A percentile compares a stretch with the other conserved stretches of the same genome.
These are phyloP conservation scores for Veloporphyrellus conicus DNA, from an alignment of 1,284 basidiomycete genomes.

Conservation along the genomic window DNA sequence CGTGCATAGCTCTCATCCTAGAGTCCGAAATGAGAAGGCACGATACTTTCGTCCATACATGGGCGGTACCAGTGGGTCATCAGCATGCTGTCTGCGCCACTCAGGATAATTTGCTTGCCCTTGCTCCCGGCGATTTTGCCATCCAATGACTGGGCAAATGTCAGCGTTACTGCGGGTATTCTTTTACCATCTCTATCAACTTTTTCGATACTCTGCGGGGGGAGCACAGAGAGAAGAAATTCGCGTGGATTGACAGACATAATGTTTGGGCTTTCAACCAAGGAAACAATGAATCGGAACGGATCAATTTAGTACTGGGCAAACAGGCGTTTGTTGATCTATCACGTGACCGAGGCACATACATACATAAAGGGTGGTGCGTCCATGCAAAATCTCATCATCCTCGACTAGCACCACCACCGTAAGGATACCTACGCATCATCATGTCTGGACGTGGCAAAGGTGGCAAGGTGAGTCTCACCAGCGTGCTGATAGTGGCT, in stretches of 20 bases:
- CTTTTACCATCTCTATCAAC: conserved; percentile 13
- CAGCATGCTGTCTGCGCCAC: conserved; percentile 82
- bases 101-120: conserved; percentile 77
- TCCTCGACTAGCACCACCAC: conserved; percentile 17
- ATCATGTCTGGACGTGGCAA: conserved; percentile 41
- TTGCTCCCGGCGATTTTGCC: conserved; percentile 82
- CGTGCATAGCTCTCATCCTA: conserved; percentile 86
- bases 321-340: conserved; percentile 4
- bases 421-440: background rate
- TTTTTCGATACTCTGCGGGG: conserved; percentile 14
- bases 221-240: conserved; percentile 30
- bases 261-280: background rate
- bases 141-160: conserved; percentile 94
- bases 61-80: conserved; percentile 88
- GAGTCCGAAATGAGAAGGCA: conserved; percentile 6
- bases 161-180: conserved; percentile 69
- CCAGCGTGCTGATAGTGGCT: background rate
- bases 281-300: no score
- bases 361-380: background rate
- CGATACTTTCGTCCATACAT: background rate
- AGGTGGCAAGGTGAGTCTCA: conserved; percentile 34
- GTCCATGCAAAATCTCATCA: background rate
- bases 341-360: conserved; percentile 11
- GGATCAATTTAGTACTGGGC: no score
- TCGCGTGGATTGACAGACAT: conserved; percentile 17